These are phyloP conservation scores for Cymbopogon citratus DNA, from an alignment of 176 grass and related monocot species.

Conservation along the genomic window DNA sequence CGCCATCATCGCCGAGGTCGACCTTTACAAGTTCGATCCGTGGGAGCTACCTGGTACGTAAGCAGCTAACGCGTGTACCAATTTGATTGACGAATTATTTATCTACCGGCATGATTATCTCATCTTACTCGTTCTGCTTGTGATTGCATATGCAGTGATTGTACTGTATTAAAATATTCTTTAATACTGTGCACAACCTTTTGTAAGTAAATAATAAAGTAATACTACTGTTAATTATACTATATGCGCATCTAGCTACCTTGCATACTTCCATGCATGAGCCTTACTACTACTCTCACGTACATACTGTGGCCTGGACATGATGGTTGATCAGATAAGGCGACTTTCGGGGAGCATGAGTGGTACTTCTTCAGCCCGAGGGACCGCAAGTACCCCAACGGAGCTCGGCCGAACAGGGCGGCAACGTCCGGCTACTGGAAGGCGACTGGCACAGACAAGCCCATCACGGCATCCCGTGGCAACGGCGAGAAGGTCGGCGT, in stretches of 20 bases:
- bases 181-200: neutral
- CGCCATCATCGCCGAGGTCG: constrained; percentile 86
- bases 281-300: neutral
- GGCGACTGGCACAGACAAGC: constrained; percentile 91
- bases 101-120: neutral
- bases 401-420: constrained; percentile 72
- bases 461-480: constrained; percentile 44
- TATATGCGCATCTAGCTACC: neutral
- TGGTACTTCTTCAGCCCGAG: constrained; percentile 98
- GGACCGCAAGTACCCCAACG: constrained; percentile 96
- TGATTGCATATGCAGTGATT: neutral
- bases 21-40: constrained; percentile 95
- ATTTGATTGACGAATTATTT: neutral
- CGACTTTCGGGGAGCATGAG: constrained; percentile 77
- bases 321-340: constrained; percentile 53
- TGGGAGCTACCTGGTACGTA: constrained; percentile 87
- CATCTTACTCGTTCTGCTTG: neutral
- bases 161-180: neutral
- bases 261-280: neutral
- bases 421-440: constrained; percentile 98
- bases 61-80: neutral
- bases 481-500: constrained; percentile 71
- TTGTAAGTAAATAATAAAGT: neutral
- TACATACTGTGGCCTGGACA: neutral
- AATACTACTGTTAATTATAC: neutral